phyloP scores from a whole-genome alignment of 2,329 filamentous ascomycete species.

The Ambrosiella beaveri region DNA sequence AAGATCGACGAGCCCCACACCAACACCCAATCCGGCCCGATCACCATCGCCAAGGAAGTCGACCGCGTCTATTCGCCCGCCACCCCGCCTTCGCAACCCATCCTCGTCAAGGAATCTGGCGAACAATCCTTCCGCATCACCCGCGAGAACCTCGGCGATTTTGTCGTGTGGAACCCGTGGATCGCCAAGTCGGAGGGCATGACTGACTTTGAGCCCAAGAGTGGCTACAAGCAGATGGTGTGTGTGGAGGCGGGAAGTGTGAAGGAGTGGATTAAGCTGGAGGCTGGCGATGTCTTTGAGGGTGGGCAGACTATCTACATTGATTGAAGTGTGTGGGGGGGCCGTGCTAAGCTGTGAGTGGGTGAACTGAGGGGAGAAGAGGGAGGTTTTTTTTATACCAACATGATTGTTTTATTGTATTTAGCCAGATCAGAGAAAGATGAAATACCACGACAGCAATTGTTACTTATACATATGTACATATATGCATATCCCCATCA shows the following conservation, averaged over 20 bases:
- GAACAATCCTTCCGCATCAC: slow-evolving; percentile 53
- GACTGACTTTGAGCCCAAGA: slow-evolving; percentile 74
- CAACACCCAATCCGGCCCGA: slow-evolving; percentile 44
- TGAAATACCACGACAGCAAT: neutral
- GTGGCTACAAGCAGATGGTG: slow-evolving; percentile 83
- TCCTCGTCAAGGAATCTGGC: slow-evolving; percentile 45
- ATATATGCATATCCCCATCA: neutral
- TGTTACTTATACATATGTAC: neutral
- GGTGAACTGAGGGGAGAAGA: neutral
- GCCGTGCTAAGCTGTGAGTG: neutral
- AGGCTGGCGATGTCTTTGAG: slow-evolving; percentile 54
- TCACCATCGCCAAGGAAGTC: slow-evolving; percentile 61
- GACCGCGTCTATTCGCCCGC: slow-evolving; percentile 74
- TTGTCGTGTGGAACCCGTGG: slow-evolving; percentile 98
- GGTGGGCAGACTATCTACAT: slow-evolving; percentile 37
- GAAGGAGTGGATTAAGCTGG: slow-evolving; percentile 63
- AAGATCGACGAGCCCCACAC: slow-evolving; percentile 54
- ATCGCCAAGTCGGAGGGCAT: slow-evolving; percentile 65
- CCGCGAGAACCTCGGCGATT: slow-evolving; percentile 69
- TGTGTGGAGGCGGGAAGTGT: slow-evolving; percentile 87
- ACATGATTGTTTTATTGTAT: neutral
- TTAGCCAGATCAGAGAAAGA: neutral
- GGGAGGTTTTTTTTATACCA: neutral
- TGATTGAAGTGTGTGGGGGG: slow-evolving; percentile 3
- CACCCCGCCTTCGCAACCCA: slow-evolving; percentile 38